Base-by-base conservation (phyloP, 768 basidiomycete genomes). In the Xerocomus potaroensis region DNA sequence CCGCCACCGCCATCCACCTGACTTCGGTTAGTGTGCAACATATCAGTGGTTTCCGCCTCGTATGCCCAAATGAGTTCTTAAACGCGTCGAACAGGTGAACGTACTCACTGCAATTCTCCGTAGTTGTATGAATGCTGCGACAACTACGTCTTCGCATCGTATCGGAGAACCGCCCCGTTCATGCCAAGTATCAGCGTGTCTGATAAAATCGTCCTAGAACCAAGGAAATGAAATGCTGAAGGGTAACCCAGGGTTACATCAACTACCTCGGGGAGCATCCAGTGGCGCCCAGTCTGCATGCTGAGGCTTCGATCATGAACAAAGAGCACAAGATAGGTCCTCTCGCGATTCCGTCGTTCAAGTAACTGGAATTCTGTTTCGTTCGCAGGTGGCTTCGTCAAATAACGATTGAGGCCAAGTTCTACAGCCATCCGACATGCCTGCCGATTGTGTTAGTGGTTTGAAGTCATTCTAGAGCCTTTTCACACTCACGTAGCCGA, bases 371-470 rank as follows among this genome's bases (percentile, higher is more conserved):
- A 69, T 32, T 81, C 79, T 4, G 78, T 75, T 65, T 91, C 88
- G 48, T 77, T 69, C 14, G 68, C 50, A 11, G 80, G 76, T 7
- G 81, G 78, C 26, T 72, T 67, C 7, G 76, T 62, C 35, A 79
- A 59, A 62, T 81, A 86, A 38, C 82, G 82, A 64, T 91, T 91
- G 19, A 91, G 72, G 41, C 83, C 80, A 27, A 91, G 76, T 61
- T 91, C 88, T 22, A 92, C 81, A 23, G 90, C 86, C 87, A 92
- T 89, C 37, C 89, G 83, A 60, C 86, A 87, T 15, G 89, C 89
- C 85, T 88, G 52, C 24, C 32, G 14, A 47, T 31, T 9, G 19
- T 36, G 19, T 53, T 24, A 53, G 36, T 21, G 35, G 47, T 24
- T 32, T 41, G 23, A 41, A 19, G 14, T 9, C 9, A 46, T 48